Evolutionary conservation across 2,329 filamentous ascomycete genomes (phyloP).

Genomic region (Colletotrichum sojae): DNA sequence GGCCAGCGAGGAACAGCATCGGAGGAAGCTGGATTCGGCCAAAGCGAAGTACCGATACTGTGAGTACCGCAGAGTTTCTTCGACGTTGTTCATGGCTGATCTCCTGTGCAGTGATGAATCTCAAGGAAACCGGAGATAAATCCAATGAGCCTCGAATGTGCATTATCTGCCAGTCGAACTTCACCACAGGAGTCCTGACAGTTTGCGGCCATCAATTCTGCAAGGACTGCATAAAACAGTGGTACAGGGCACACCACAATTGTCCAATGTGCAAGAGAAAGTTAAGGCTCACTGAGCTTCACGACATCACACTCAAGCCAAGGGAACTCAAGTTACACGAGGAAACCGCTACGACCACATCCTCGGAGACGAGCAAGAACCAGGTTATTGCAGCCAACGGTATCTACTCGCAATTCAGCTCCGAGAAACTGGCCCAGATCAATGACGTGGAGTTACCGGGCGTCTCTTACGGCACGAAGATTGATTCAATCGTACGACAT

Average conservation of each 20-base stretch:
- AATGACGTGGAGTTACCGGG: constrained; percentile 82
- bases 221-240: constrained; percentile 85
- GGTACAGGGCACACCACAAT: constrained; percentile 81
- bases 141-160: constrained; percentile 79
- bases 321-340: constrained; percentile 77
- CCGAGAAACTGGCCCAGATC: constrained; percentile 81
- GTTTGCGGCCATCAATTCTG: constrained; percentile 94
- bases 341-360: constrained; percentile 42
- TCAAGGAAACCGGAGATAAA: constrained; percentile 71
- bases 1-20: constrained; percentile 64
- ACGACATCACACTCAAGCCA: constrained; percentile 88
- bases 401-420: constrained; percentile 86
- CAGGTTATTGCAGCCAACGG: constrained; percentile 51
- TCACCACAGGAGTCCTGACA: constrained; percentile 85
- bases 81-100: not conserved
- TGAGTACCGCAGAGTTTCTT: constrained; percentile 51
- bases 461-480: constrained; percentile 88
- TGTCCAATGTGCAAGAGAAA: constrained; percentile 88
- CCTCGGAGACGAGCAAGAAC: constrained; percentile 6
- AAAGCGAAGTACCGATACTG: constrained; percentile 83
- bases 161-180: constrained; percentile 85
- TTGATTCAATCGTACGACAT: constrained; percentile 86
- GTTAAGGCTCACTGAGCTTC: constrained; percentile 77
- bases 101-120: constrained; percentile 61
- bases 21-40: constrained; percentile 71